Evolutionary conservation across 495 filamentous ascomycete species (phyloP), one percentile per base, ranked within the genome.

Genomic region (Aspergillus haitiensis): DNA sequence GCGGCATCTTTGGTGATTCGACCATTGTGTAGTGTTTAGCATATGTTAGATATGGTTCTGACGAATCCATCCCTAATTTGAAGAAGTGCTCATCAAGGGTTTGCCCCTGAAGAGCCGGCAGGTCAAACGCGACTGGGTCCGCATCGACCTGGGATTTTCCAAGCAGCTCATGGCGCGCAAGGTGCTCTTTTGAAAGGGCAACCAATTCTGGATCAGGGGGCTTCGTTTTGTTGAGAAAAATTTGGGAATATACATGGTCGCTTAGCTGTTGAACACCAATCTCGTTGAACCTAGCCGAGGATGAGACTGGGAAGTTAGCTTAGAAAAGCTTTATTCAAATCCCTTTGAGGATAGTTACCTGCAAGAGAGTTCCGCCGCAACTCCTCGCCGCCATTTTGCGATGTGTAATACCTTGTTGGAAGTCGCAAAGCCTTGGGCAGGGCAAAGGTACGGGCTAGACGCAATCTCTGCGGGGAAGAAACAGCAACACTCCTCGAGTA

Each of bases 11-110:
- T 2, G 92, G 91, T 13, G 88, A 78, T 50, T 84, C 83, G 3
- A 81, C 72, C 42, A 72, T 69, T 10, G 88, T 83, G 68, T 95
- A 94, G 21, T 83, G 73, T 67, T 90, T 91, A 7, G 95, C 89
- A 52, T 84, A 78, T 0, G 74, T 72, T 42, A 97, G 72, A 69
- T 92, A 97, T n/a, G 93, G 93, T 62, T 97, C 90, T 21, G 91
- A 90, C 12, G 87, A 84, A 68, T 97, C 91, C 75, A 88, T 83
- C 18, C 94, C 94, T 6, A 99, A 83, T 70, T 85, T 93, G 78
- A 91, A 80, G 68, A 99, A 99, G 72, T 99, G 94, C 64, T 98
- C 95, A 71, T 98, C 95, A 27, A 99, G 74, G 0, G 90, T 89
- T 32, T 79, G 65, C 5, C 94, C 95, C 52, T 90, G 87, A 8